phyloP scores from a whole-genome alignment of 805 yeast species.

The Yarrowia yakushimensis region DNA sequence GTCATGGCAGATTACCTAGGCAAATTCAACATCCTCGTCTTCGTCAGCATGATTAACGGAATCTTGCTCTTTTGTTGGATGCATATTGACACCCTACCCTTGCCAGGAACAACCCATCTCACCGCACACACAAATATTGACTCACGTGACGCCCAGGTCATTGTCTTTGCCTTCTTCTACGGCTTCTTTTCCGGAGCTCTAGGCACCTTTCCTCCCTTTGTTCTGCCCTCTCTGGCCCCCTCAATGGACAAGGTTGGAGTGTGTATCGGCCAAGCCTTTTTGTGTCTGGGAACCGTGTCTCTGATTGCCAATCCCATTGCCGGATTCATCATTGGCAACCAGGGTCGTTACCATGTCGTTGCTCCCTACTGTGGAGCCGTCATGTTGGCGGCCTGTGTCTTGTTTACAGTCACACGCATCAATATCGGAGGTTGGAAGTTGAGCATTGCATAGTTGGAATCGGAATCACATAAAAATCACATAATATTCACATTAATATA shows the following conservation, averaged over 20 bases:
- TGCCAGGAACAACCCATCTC: not conserved
- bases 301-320: slow-evolving; percentile 37
- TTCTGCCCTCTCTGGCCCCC: slow-evolving; percentile 23
- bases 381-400: not conserved
- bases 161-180: slow-evolving; percentile 32
- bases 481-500: too few relatives aligned
- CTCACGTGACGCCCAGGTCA: slow-evolving; percentile 28
- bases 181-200: slow-evolving; percentile 34
- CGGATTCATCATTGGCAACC: slow-evolving; percentile 32
- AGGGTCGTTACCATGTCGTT: slow-evolving; percentile 27
- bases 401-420: not conserved
- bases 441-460: not conserved
- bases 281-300: slow-evolving; percentile 51
- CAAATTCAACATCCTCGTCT: slow-evolving; percentile 41
- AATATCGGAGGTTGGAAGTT: slow-evolving; percentile 11
- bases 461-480: too few relatives aligned
- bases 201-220: slow-evolving; percentile 27
- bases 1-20: slow-evolving; percentile 47
- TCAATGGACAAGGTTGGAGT: slow-evolving; percentile 45
- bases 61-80: slow-evolving; percentile 37
- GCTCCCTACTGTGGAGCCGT: slow-evolving; percentile 19
- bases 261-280: slow-evolving; percentile 60
- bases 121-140: slow-evolving; percentile 6
- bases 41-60: slow-evolving; percentile 37
- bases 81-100: slow-evolving; percentile 26